Evolutionary conservation across 2,329 filamentous ascomycete genomes (phyloP).

Genomic region (Fusarium illudens): DNA sequence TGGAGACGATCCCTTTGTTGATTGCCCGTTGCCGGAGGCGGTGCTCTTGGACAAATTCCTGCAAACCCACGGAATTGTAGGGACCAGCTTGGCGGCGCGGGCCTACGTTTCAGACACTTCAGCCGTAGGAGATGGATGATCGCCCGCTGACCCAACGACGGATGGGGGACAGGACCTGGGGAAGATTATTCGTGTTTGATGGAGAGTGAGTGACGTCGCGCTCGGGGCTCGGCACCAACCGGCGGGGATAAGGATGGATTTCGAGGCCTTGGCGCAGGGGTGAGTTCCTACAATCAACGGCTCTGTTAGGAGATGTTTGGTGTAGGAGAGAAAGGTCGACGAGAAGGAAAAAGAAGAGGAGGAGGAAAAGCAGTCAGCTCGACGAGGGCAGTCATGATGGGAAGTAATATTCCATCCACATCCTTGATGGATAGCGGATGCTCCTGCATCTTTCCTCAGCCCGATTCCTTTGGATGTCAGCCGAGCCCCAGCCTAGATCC

Average conservation of each 20-base stretch:
- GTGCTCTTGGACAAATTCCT: neutral
- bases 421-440: neutral
- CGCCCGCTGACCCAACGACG: conserved; percentile 25
- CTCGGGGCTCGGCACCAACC: conserved; percentile 32
- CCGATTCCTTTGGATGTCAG: conserved; percentile 21
- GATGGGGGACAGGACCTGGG: conserved; percentile 16
- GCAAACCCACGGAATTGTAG: conserved; percentile 13
- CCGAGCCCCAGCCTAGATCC: conserved; percentile 29
- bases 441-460: conserved; percentile 20
- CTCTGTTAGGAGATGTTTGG: conserved; percentile 8
- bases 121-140: conserved; percentile 20
- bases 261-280: neutral
- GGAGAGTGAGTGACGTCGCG: conserved; percentile 29
- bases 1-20: neutral
- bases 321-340: conserved; percentile 10
- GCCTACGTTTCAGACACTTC: conserved; percentile 29
- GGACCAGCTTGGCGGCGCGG: conserved; percentile 9
- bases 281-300: neutral
- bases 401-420: neutral
- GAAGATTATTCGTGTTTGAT: conserved; percentile 4
- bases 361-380: neutral
- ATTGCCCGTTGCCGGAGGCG: neutral
- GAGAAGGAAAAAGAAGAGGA: neutral
- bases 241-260: conserved; percentile 4
- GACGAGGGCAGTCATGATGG: neutral